These are phyloP conservation scores for Candida palmyrensis DNA, from an alignment of 805 yeast species.

Conservation along the genomic window DNA sequence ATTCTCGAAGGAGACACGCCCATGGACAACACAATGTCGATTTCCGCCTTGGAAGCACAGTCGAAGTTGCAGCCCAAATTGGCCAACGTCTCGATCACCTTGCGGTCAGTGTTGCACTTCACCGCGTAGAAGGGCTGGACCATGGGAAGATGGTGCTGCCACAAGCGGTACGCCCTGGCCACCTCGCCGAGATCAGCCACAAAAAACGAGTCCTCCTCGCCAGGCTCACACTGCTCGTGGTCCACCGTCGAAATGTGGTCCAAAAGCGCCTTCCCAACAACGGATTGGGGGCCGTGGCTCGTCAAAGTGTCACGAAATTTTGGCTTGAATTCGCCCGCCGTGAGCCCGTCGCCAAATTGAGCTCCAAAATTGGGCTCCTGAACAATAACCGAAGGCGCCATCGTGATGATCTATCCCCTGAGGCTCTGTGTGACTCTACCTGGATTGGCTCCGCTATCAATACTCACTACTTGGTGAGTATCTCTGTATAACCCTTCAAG, in stretches of 20 bases:
- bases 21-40: conserved; percentile 54
- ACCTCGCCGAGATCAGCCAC: conserved; percentile 82
- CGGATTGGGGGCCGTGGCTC: too few relatives aligned
- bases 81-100: conserved; percentile 54
- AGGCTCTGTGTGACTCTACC: too few relatives aligned
- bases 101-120: conserved; percentile 78
- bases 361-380: conserved; percentile 1
- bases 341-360: background rate
- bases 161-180: conserved; percentile 51
- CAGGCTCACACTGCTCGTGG: conserved; percentile 58
- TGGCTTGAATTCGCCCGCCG: too few relatives aligned
- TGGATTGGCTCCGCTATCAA: too few relatives aligned
- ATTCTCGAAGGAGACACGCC: conserved; percentile 66
- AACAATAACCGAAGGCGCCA: conserved; percentile 4
- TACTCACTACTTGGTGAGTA: conserved; percentile 37
- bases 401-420: too few relatives aligned
- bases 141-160: conserved; percentile 64
- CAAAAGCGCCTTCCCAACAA: conserved; percentile 36
- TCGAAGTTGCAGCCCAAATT: conserved; percentile 74
- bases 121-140: conserved; percentile 91
- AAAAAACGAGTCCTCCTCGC: conserved; percentile 81
- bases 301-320: too few relatives aligned
- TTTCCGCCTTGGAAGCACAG: conserved; percentile 88
- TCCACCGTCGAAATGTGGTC: conserved; percentile 42
- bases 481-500: conserved; percentile 24